Base-by-base conservation (phyloP, 257 asterid genomes). In the Nicotiana attenuata region DNA sequence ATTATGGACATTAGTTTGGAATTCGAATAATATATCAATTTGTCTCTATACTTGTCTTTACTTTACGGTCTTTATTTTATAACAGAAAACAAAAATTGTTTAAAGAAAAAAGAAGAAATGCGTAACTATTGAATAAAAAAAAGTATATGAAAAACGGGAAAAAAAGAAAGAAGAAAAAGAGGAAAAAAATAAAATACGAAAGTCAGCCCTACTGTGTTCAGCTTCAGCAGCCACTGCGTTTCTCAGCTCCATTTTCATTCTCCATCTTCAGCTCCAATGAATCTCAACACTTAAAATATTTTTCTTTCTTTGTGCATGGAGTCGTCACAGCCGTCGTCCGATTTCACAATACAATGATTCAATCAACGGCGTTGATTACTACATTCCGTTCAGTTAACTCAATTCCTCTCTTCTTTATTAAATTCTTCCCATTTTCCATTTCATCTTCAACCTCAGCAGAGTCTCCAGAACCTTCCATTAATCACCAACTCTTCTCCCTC, bases 401-500 rank as follows among this genome's bases (percentile, higher is more conserved):
- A 64, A 3, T 26, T 64, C 7, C 69, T 4, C n/a, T 26, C 69
- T 26, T 26, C 69, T 64, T 64, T 10, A 64, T 28, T 11, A 64
- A 64, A 64, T 26, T n/a, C 41, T 26, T 64, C 20, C 7, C 69
- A 24, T 63, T 9, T 64, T 63, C 68, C 11, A 8, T 41, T 8
- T 7, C 47, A 7, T 41, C 47, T 50, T 55, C 60, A 55, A 55
- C 3, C 60, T 7, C 60, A 55, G 59, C 4, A 53, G 59, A 13
- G 15, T 4, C 4, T 53, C 22, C 2, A 55, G 60, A 55, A 55
- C 3, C 88, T 45, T 53, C 38, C 0, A 5, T 79, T 17, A 90
- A 87, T 5, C 13, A 65, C 0, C 73, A 65, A 17, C 80, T 92
- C 85, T 35, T 86, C 16, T 52, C 88, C 80, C 47, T 92, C 57